Base-by-base conservation (phyloP, 1,139 yeast genomes). In the Geotrichum fermentans region DNA sequence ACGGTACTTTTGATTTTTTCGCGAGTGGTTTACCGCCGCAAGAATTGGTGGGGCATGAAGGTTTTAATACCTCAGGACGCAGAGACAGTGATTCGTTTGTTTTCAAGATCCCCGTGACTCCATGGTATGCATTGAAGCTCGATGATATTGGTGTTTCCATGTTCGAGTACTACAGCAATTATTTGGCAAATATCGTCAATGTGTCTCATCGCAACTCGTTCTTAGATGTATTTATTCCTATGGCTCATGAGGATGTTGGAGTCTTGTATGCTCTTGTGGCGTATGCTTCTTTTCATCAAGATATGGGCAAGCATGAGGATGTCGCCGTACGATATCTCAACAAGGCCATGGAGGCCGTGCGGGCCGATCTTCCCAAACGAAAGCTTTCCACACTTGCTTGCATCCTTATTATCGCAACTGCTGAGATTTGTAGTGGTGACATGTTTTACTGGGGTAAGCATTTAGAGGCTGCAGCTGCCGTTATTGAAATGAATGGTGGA, bases 341-440 rank as follows among this genome's bases (percentile, higher is more conserved):
- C 40, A 56, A 61, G 29, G 65, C 68, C 1, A 59, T 62, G 56
- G 64, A 53, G 49, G 59, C 44, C 39, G 60, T 55, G 36, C 26
- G 55, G 45, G 26, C 36, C 52, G 36, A 56, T 52, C 40, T 58
- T 5, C 41, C 56, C 16, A 49, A 56, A 18, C 54, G 45, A 24
- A 50, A 64, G 40, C 55, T 60, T 39, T 68, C 73, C 53, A 75
- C 81, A 52, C 64, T 86, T 43, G 90, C 95, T 0, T 77, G 83
- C 5, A 70, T 83, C 50, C 67, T 85, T 55, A 78, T 85, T 48
- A 70, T 85, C 43, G 76, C 83, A 58, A 86, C 82, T 16, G 87
- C 84, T 0, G 87, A 83, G 60, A 82, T 83, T 50, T 83, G 89
- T 63, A 75, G 79, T 55, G 92, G 92, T 21, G 90, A 83, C 63